Evolutionary conservation across 495 filamentous ascomycete genomes (phyloP).

Genomic region (Annulohypoxylon bovei): DNA sequence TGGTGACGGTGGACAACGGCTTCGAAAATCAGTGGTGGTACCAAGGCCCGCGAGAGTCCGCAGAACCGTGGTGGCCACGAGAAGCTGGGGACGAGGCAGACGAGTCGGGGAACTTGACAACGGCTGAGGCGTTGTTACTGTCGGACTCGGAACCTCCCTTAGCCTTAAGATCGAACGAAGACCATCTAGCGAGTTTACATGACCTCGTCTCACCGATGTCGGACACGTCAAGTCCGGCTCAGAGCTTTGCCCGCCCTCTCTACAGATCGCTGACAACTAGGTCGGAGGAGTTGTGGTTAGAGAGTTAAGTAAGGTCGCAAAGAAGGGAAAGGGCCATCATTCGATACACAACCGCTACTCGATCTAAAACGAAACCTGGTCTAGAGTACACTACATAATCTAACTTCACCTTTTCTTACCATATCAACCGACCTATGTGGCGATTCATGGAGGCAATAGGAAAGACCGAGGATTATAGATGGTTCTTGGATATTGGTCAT

Average conservation of each 20-base stretch:
- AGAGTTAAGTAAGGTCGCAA: slow-evolving; percentile 6
- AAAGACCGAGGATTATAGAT: not conserved
- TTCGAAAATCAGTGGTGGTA: slow-evolving; percentile 65
- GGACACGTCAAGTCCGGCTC: slow-evolving; percentile 20
- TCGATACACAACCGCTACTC: not conserved
- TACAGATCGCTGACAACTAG: slow-evolving; percentile 35
- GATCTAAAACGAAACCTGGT: not conserved
- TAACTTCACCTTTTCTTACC: too few relatives aligned
- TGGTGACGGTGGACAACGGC: slow-evolving; percentile 66
- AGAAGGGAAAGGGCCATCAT: not conserved
- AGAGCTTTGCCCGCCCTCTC: slow-evolving; percentile 24
- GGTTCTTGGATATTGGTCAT: not conserved
- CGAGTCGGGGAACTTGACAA: slow-evolving; percentile 19
- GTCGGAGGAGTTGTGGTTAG: slow-evolving; percentile 38
- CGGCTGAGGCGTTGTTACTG: slow-evolving; percentile 36
- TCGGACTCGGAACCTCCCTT: slow-evolving; percentile 33
- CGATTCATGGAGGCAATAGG: not conserved
- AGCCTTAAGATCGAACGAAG: slow-evolving; percentile 14
- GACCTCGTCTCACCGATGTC: slow-evolving; percentile 39
- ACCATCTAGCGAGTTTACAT: slow-evolving; percentile 7
- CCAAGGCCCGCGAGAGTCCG: slow-evolving; percentile 49
- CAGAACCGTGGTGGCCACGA: slow-evolving; percentile 25
- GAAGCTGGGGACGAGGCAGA: slow-evolving; percentile 20
- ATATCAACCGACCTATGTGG: too few relatives aligned
- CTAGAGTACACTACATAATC: not conserved